Percentiles rank a stretch among this genome's conserved stretches.
These are phyloP conservation scores for Spathaspora sp. DNA, from an alignment of 1,139 yeast species.

Conservation along the genomic window DNA sequence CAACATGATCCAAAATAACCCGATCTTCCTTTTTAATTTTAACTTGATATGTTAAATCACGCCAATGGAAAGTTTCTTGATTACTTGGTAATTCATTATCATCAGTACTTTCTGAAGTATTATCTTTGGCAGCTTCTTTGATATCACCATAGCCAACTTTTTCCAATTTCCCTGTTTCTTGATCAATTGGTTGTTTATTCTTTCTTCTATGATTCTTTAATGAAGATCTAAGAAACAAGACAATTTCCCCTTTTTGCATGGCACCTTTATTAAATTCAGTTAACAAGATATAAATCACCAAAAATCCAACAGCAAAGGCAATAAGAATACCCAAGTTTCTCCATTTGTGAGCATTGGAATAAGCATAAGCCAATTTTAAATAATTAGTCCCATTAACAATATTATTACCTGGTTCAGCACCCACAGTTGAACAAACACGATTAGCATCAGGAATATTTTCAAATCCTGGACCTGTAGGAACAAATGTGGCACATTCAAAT, in stretches of 20 bases:
- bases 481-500: conserved; percentile 45
- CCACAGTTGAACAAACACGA: conserved; percentile 63
- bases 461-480: conserved; percentile 54
- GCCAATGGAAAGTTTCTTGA: conserved; percentile 71
- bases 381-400: conserved; percentile 61
- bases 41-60: conserved; percentile 71
- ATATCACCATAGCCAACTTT: conserved; percentile 9
- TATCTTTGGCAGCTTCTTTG: conserved; percentile 6
- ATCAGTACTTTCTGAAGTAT: not conserved
- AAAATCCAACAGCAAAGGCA: conserved; percentile 57
- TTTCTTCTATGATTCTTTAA: conserved; percentile 41
- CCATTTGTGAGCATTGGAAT: conserved; percentile 69
- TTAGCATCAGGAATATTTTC: conserved; percentile 27
- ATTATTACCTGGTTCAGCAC: conserved; percentile 57
- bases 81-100: conserved; percentile 11
- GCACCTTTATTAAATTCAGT: conserved; percentile 74
- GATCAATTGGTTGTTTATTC: conserved; percentile 14
- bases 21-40: conserved; percentile 64
- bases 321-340: conserved; percentile 75
- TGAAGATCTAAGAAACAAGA: conserved; percentile 63
- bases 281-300: conserved; percentile 53
- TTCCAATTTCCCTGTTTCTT: conserved; percentile 14
- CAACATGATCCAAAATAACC: conserved; percentile 64
- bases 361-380: conserved; percentile 45
- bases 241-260: conserved; percentile 82